Evolutionary conservation across 1,139 yeast genomes (phyloP).

Genomic region (Saccharomycopsis crataegensis): DNA sequence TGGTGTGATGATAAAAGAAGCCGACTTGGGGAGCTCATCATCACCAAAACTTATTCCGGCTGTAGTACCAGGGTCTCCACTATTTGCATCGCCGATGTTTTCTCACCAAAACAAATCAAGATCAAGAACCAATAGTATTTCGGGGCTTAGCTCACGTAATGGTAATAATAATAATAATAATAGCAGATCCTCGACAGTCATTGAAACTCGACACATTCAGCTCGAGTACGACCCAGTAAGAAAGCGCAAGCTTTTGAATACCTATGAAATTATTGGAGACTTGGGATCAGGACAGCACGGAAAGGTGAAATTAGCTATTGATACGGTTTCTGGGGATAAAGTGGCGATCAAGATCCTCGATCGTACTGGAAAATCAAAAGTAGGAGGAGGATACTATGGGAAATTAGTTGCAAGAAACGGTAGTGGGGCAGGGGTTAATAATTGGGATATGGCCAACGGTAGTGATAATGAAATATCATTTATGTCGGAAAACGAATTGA

Average conservation of each 20-base stretch:
- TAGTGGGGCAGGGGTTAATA: background rate
- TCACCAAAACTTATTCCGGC: too few relatives aligned
- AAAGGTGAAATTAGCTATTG: slow-evolving; percentile 85
- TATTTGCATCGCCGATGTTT: too few relatives aligned
- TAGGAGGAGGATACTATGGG: background rate
- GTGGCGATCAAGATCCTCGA: slow-evolving; percentile 94
- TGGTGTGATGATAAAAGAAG: too few relatives aligned
- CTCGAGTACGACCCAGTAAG: slow-evolving; percentile 87
- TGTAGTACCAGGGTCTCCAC: too few relatives aligned
- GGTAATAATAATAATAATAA: background rate
- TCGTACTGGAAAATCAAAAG: slow-evolving; percentile 54
- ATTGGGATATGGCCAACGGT: too few relatives aligned
- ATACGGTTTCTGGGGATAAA: slow-evolving; percentile 56
- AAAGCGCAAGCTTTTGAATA: slow-evolving; percentile 75
- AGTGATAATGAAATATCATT: slow-evolving; percentile 26
- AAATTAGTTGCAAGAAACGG: background rate
- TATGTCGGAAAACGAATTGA: slow-evolving; percentile 31
- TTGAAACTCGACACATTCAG: slow-evolving; percentile 75
- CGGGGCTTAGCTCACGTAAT: too few relatives aligned
- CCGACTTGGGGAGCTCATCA: too few relatives aligned
- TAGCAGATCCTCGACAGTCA: slow-evolving; percentile 37
- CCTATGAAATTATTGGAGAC: slow-evolving; percentile 82
- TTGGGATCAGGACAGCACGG: slow-evolving; percentile 97
- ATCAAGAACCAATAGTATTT: too few relatives aligned
- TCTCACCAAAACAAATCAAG: too few relatives aligned